Percentiles rank a stretch among this genome's conserved stretches.
phyloP scores from a whole-genome alignment of 2,329 filamentous ascomycete genomes.

The Fusarium nisikadoi region DNA sequence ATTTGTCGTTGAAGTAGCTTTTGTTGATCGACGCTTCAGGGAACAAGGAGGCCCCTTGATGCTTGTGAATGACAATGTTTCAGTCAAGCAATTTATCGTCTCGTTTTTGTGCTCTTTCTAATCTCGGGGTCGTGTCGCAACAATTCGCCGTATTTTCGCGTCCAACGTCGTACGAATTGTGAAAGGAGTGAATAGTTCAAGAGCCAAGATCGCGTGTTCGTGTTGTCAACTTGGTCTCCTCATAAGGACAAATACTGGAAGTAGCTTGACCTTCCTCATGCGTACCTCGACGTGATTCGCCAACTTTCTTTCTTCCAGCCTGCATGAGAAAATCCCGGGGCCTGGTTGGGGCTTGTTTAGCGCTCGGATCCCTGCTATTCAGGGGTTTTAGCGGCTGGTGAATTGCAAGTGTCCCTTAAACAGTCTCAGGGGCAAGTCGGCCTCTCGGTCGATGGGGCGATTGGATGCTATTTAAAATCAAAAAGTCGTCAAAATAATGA shows the following conservation, averaged over 20 bases:
- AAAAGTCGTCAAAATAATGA: neutral
- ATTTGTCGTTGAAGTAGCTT: neutral
- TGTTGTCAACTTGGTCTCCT: slow-evolving; percentile 22
- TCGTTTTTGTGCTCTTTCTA: neutral
- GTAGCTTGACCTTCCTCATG: slow-evolving; percentile 19
- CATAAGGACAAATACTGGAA: slow-evolving; percentile 19
- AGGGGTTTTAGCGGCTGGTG: slow-evolving; percentile 31
- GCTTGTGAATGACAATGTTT: slow-evolving; percentile 8
- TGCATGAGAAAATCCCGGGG: slow-evolving; percentile 30
- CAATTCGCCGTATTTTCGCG: neutral
- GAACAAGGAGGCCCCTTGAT: slow-evolving; percentile 35
- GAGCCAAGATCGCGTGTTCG: slow-evolving; percentile 18
- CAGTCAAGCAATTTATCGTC: neutral
- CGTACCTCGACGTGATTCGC: slow-evolving; percentile 25
- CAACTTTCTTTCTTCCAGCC: slow-evolving; percentile 13
- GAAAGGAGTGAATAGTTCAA: slow-evolving; percentile 2
- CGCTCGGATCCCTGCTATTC: slow-evolving; percentile 31
- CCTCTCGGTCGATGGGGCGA: slow-evolving; percentile 5
- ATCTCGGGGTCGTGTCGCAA: neutral
- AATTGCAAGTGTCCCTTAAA: slow-evolving; percentile 18
- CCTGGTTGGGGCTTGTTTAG: slow-evolving; percentile 26
- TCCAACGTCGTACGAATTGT: neutral
- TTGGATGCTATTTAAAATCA: neutral
- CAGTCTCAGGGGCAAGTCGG: slow-evolving; percentile 21
- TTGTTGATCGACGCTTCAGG: slow-evolving; percentile 25